phyloP scores from a whole-genome alignment of 805 yeast species.

The Schwanniomyces occidentalis region DNA sequence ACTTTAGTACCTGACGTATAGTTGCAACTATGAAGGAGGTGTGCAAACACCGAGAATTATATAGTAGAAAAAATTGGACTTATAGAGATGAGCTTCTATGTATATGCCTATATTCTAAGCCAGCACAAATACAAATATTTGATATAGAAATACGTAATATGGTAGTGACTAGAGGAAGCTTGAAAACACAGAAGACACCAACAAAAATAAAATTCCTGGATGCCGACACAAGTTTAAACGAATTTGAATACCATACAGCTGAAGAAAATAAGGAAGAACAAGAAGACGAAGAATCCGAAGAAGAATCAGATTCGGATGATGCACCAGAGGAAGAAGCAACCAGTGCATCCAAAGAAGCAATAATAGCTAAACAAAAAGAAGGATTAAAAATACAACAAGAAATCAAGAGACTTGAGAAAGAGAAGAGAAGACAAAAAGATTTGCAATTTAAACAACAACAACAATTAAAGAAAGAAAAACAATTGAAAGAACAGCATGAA shows the following conservation, averaged over 20 bases:
- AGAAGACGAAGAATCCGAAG: conserved; percentile 19
- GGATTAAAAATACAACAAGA: conserved; percentile 22
- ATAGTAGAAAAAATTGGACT: conserved; percentile 1
- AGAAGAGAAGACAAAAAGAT: conserved; percentile 36
- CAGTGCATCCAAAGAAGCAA: conserved; percentile 23
- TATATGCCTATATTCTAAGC: neutral
- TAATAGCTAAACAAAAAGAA: conserved; percentile 27
- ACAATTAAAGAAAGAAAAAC: conserved; percentile 23
- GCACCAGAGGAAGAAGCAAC: conserved; percentile 49
- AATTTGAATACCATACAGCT: conserved; percentile 17
- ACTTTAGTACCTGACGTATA: conserved; percentile 16
- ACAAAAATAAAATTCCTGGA: conserved; percentile 35
- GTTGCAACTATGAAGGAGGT: conserved; percentile 3
- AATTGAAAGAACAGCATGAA: conserved; percentile 12
- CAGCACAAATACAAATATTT: neutral
- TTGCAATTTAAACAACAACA: conserved; percentile 36
- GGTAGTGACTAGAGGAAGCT: conserved; percentile 32
- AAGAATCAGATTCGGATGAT: conserved; percentile 21
- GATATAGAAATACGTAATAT: conserved; percentile 13
- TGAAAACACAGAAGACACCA: conserved; percentile 13
- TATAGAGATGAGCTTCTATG: conserved; percentile 4
- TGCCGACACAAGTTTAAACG: conserved; percentile 21
- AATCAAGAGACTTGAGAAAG: conserved; percentile 28
- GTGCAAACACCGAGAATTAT: conserved; percentile 1
- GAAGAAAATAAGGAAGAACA: conserved; percentile 12